phyloP scores from a whole-genome alignment of 2,329 filamentous ascomycete genomes.

The Exophiala phaeomuriformis region DNA sequence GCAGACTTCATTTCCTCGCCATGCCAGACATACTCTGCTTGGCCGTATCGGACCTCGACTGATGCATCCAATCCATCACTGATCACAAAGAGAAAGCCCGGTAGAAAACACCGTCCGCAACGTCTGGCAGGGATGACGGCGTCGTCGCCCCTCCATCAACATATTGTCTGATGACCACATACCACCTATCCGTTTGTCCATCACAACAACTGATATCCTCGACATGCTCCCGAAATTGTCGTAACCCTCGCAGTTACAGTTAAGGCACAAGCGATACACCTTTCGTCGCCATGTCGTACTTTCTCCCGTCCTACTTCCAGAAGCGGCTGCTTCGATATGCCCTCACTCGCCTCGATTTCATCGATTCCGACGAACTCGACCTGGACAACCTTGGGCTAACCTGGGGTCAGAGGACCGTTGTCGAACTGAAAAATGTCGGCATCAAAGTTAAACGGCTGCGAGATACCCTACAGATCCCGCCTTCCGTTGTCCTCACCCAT shows the following conservation, averaged over 20 bases:
- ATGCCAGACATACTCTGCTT: neutral
- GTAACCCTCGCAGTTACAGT: constrained; percentile 1
- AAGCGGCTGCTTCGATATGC: constrained; percentile 84
- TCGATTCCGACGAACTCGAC: constrained; percentile 81
- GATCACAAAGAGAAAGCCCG: neutral
- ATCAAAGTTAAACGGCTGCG: constrained; percentile 24
- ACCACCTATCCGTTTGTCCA: neutral
- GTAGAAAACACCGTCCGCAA: neutral
- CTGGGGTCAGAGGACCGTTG: constrained; percentile 69
- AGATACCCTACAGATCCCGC: constrained; percentile 27
- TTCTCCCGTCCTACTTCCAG: constrained; percentile 71
- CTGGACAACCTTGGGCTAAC: constrained; percentile 78
- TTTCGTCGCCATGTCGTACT: constrained; percentile 55
- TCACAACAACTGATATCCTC: neutral
- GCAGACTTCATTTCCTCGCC: neutral
- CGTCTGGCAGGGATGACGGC: neutral
- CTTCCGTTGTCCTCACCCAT: constrained; percentile 16
- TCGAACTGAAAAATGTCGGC: constrained; percentile 82
- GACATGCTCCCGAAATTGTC: constrained; percentile 8
- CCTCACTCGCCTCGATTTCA: constrained; percentile 71
- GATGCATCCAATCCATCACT: neutral
- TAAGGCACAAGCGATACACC: constrained; percentile 8
- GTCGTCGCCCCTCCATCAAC: neutral
- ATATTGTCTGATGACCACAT: neutral
- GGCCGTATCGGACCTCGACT: neutral